phyloP scores from a whole-genome alignment of 345 rosid species.

The Clausena lansium region DNA sequence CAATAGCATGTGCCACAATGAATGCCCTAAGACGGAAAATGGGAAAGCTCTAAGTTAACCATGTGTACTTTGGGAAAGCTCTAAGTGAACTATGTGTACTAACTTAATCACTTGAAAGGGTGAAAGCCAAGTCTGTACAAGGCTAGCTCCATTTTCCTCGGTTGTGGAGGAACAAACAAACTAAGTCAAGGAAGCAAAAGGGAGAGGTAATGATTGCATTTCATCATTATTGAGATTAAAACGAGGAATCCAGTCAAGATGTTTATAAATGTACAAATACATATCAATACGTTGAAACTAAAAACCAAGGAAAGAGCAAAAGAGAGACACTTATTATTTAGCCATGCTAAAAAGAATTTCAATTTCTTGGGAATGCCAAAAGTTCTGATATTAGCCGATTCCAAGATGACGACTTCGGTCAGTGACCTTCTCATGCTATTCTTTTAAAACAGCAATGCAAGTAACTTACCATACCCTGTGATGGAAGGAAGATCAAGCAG shows the following conservation, averaged over 20 bases:
- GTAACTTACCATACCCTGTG: constrained; percentile 88
- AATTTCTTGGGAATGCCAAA: neutral
- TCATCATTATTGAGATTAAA: neutral
- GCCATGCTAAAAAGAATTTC: neutral
- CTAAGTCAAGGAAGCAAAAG: neutral
- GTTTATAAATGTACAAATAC: neutral
- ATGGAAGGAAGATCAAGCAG: constrained; percentile 88
- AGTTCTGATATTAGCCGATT: neutral
- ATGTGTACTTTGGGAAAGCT: neutral
- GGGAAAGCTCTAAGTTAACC: constrained; percentile 8
- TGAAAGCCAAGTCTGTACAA: neutral
- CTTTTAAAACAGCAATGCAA: constrained; percentile 13
- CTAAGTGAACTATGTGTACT: neutral
- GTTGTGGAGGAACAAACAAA: neutral
- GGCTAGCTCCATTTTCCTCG: neutral
- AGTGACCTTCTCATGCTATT: neutral
- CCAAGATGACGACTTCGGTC: neutral
- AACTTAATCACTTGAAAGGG: neutral
- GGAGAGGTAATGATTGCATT: neutral
- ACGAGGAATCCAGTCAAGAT: neutral
- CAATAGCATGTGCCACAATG: constrained; percentile 84
- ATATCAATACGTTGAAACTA: neutral
- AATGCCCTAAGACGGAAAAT: constrained; percentile 55
- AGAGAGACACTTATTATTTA: neutral
- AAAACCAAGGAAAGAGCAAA: neutral